phyloP scores from a whole-genome alignment of 2,329 filamentous ascomycete species.

The Cytospora schulzeri region DNA sequence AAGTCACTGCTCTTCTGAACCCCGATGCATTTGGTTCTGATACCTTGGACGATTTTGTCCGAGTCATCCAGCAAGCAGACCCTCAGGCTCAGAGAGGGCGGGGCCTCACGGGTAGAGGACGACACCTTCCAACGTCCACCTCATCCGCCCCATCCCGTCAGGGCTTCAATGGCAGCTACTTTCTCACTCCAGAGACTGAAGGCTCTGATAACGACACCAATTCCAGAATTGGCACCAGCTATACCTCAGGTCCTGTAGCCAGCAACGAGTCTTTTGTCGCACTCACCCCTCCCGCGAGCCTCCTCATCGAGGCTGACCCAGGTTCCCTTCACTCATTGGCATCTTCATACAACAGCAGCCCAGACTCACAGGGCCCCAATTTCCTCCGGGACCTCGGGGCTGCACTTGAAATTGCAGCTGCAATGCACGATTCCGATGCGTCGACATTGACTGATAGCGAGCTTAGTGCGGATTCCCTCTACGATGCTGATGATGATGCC shows the following conservation, averaged over 20 bases:
- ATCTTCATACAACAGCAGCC: not conserved
- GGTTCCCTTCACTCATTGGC: not conserved
- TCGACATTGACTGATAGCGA: not conserved
- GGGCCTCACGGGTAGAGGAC: not conserved
- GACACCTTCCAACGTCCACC: not conserved
- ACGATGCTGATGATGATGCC: not conserved
- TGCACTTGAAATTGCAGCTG: not conserved
- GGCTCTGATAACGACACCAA: not conserved
- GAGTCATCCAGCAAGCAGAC: not conserved
- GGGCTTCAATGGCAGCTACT: not conserved
- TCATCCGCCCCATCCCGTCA: not conserved
- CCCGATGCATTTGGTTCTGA: not conserved
- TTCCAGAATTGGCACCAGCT: not conserved
- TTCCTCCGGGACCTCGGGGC: not conserved
- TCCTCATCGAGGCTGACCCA: not conserved
- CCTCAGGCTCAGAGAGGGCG: not conserved
- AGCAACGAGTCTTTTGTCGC: not conserved
- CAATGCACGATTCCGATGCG: not conserved
- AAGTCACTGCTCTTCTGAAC: not conserved
- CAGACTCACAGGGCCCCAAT: not conserved
- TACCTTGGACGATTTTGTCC: not conserved
- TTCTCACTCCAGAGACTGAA: not conserved
- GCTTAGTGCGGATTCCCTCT: not conserved
- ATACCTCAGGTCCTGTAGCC: not conserved
- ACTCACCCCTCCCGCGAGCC: not conserved